These are phyloP conservation scores for Jacaranda mimosifolia DNA, from an alignment of 257 asterid species.

Conservation along the genomic window DNA sequence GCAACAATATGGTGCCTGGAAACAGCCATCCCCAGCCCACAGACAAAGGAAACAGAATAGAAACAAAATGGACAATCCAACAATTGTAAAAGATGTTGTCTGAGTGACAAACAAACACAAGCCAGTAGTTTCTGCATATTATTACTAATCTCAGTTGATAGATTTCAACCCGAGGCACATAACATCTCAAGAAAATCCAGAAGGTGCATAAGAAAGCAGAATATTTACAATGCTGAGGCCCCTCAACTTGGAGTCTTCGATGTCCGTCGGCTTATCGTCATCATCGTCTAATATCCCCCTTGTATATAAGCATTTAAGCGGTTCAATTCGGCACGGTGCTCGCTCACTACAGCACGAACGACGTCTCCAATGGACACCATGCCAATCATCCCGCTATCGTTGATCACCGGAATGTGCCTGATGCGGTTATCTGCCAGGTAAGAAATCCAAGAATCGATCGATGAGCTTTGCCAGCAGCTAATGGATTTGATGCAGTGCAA, in stretches of 20 bases:
- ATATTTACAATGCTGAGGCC: constrained; percentile 52
- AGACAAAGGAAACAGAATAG: not conserved
- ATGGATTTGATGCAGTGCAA: too few relatives aligned
- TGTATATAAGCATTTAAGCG: constrained; percentile 87
- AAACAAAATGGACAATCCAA: not conserved
- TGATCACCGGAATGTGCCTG: constrained; percentile 89
- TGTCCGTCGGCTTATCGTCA: constrained; percentile 34
- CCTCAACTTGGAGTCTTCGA: constrained; percentile 13
- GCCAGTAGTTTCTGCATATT: constrained; percentile 27
- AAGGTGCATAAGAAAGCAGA: constrained; percentile 38
- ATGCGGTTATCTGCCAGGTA: constrained; percentile 76
- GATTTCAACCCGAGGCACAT: constrained; percentile 37
- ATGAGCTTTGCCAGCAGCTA: too few relatives aligned
- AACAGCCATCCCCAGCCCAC: too few relatives aligned
- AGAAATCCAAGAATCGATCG: constrained; percentile 5
- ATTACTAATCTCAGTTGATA: not conserved
- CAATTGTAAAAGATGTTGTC: not conserved
- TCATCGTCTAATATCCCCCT: constrained; percentile 80
- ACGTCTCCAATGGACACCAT: constrained; percentile 98
- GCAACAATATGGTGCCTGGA: not conserved
- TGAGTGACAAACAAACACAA: constrained; percentile 2
- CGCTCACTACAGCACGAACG: constrained; percentile 93
- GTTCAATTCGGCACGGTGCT: constrained; percentile 83
- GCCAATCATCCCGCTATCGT: constrained; percentile 75
- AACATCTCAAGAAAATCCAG: constrained; percentile 39